Evolutionary conservation across 75 land plant genomes (phyloP), one percentile per base, ranked within the genome.

Genomic region (Pseudotsuga menziesii): DNA sequence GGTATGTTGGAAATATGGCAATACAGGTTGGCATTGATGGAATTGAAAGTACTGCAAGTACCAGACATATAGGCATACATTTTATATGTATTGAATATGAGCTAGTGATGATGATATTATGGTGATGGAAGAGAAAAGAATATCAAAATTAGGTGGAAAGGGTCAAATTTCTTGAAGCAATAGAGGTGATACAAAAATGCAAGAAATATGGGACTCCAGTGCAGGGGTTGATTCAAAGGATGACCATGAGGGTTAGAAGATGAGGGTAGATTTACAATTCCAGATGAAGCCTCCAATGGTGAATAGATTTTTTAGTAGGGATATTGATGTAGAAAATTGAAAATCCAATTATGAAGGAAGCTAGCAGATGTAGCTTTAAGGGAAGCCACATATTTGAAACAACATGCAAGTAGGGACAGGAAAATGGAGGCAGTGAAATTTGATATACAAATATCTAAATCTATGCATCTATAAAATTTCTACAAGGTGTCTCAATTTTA

Each of bases 201-300:
- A 92, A 76, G 99, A 97, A 83, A 81, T 94, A 90, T 97, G 99
- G 99, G 87, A 91, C 22, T 83, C 92, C 5, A 82, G 92, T 77
- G 97, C 93, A 35, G 93, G 92, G 0, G 87, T 64, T 19, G 94
- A 92, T 81, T 90, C 99, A 20, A 98, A 96, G 98, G 92, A 96
- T 81, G 96, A 95, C 72, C 89, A 87, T n/a, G 96, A 96, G 56
- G 94, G 89, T 59, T 58, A 66, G 6, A 83, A 92, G 58, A 93
- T 87, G 4, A 14, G 81, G 26, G 98, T 90, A 59, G 99, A n/a
- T 67, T 67, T 32, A 7, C 19, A 3, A 12, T 20, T 12, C 71
- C 71, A 39, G n/a, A 39, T 67, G 20, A 35, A 67, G 39, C 20
- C 71, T 67, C 71, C 71, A 19, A 2, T 39, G 20, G 19, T 29